A percentile compares a stretch with the other conserved stretches of the same genome.
Conservation (phyloP, 192 early-diverging fungal genomes). For the Coemansia sp. region DNA sequence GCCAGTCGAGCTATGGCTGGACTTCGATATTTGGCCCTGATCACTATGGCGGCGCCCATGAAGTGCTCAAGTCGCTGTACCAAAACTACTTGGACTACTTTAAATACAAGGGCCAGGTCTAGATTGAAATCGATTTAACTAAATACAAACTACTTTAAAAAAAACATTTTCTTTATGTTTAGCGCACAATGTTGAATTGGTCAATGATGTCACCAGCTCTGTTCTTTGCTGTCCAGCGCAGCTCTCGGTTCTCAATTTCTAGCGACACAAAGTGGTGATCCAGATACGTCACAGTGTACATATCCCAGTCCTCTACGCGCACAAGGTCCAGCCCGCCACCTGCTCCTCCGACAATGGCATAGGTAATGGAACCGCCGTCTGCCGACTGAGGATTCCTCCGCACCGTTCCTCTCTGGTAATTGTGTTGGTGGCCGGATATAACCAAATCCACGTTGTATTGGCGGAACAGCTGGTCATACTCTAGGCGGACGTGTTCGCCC, state of each 20-base stretch:
- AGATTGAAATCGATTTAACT: not conserved
- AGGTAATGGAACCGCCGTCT: constrained; percentile 53
- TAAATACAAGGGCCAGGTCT: constrained; percentile 46
- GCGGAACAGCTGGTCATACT: constrained; percentile 67
- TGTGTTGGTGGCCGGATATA: constrained; percentile 77
- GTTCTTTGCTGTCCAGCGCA: constrained; percentile 30
- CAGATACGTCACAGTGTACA: constrained; percentile 57
- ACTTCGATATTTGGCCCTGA: constrained; percentile 36
- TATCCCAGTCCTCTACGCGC: constrained; percentile 61
- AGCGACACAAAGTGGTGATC: constrained; percentile 58
- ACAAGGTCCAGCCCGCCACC: constrained; percentile 64
- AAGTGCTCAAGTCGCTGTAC: constrained; percentile 46
- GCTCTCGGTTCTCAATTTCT: constrained; percentile 22
- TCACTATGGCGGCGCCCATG: constrained; percentile 38
- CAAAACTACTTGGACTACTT: constrained; percentile 42
- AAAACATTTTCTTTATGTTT: not conserved
- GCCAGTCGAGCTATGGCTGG: constrained; percentile 11
- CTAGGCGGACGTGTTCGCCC: constrained; percentile 66
- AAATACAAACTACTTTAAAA: not conserved
- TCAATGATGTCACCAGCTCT: constrained; percentile 22
- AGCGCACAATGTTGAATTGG: constrained; percentile 17
- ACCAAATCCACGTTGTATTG: constrained; percentile 65
- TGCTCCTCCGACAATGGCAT: constrained; percentile 72
- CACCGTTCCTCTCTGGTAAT: constrained; percentile 61
- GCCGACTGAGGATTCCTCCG: constrained; percentile 11